Evolutionary conservation across 495 filamentous ascomycete species (phyloP).

Genomic region (Neurospora sp.): DNA sequence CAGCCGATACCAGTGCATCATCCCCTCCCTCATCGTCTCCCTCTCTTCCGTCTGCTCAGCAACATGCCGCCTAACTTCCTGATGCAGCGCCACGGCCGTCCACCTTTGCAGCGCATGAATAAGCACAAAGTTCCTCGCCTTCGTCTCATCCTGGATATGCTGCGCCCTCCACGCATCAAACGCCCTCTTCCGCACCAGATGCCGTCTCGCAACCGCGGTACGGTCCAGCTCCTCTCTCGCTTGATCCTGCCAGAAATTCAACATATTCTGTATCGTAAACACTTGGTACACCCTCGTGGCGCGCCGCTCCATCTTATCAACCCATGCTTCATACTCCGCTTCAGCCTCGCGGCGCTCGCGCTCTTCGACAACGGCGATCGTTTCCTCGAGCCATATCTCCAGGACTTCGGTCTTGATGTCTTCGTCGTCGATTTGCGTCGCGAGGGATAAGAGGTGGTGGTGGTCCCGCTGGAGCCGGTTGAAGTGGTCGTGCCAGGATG

Average conservation of each 20-base stretch:
- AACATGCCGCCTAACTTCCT: constrained; percentile 19
- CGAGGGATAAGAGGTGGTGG: constrained; percentile 1
- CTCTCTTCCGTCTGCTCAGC: constrained; percentile 10
- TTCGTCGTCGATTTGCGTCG: constrained; percentile 11
- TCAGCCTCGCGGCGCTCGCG: constrained; percentile 10
- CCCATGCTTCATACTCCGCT: constrained; percentile 12
- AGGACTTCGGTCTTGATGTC: constrained; percentile 16
- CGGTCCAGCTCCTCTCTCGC: constrained; percentile 26
- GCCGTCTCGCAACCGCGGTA: constrained; percentile 52
- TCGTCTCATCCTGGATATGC: constrained; percentile 62
- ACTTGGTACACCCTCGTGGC: constrained; percentile 22
- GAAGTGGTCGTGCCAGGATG: constrained; percentile 8
- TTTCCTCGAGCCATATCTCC: constrained; percentile 18
- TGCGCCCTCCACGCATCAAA: constrained; percentile 72
- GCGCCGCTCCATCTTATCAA: constrained; percentile 20
- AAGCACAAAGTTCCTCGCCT: constrained; percentile 55
- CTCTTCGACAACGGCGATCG: constrained; percentile 1
- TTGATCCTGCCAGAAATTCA: constrained; percentile 13
- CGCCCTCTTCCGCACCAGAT: constrained; percentile 60
- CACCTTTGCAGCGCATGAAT: constrained; percentile 30
- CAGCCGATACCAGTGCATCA: not conserved
- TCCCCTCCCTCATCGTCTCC: constrained; percentile 8
- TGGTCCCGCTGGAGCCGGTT: constrained; percentile 2
- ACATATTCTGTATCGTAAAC: constrained; percentile 12
- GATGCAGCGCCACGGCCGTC: constrained; percentile 15